Base-by-base conservation (phyloP, 495 filamentous ascomycete species). In the Corynascus novoguineensis region DNA sequence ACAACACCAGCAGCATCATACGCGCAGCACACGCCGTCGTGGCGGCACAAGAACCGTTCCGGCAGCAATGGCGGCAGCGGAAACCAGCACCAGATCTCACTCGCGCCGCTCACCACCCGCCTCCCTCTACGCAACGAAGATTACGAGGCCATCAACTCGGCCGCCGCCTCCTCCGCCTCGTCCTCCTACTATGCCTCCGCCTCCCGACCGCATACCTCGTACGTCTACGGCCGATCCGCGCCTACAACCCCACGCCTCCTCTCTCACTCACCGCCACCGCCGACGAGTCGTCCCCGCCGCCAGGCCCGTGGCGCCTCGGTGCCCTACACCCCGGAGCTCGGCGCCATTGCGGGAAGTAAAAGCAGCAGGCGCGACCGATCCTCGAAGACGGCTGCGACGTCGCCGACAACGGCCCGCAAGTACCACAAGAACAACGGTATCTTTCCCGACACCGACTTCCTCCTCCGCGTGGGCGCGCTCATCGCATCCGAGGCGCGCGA, bases 401-500 rank as follows among this genome's bases (percentile, higher is more conserved):
- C 31, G 19, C 3, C 37, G 19, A n/a, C 37, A 40, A 17, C n/a
- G n/a, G n/a, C 29, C 29, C 29, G 29, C 29, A 31, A 38, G 8
- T 1, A 38, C 4, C 1, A n/a, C 9, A n/a, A 38, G 5, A 14
- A n/a, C 28, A 15, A 9, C 42, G 46, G 59, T 25, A n/a, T 12
- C 11, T 9, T 24, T 25, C 41, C 28, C 34, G 81, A 87, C 53
- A 77, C 78, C 21, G 86, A 89, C 72, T 92, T 88, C 87, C 77
- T 93, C 57, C 77, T 87, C 17, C 84, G 86, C 47, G 81, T 86
- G 3, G 89, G 87, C 2, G 84, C 86, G 10, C 69, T 84, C 22
- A 81, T 92, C 12, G 81, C 85, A n/a, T 79, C 81, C 4, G 83
- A 84, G 44, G 77, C 86, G 2, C 77, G 88, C 55, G 88, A 92